These are phyloP conservation scores for Pleurotus platypus DNA, from an alignment of 768 basidiomycete species.

Conservation along the genomic window DNA sequence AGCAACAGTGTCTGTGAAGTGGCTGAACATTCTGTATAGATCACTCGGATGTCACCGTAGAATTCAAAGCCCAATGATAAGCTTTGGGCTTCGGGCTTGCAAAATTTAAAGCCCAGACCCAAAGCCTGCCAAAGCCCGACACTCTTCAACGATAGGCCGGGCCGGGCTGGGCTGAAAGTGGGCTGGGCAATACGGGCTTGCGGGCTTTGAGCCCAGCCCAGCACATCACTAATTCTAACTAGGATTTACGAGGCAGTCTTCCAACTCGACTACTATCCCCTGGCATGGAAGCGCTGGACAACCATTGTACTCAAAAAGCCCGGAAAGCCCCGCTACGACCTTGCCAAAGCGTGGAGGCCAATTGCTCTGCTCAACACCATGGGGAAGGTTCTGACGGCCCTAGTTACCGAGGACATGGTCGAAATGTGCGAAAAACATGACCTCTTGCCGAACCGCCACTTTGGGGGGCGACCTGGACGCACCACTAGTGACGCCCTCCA, in stretches of 20 bases:
- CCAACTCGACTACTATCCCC: slow-evolving; percentile 7
- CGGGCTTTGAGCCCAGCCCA: too few species aligned
- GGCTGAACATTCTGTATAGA: too few species aligned
- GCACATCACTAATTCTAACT: slow-evolving; percentile 3
- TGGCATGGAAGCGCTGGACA: slow-evolving; percentile 17
- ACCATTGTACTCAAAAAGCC: slow-evolving; percentile 32
- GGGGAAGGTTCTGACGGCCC: slow-evolving; percentile 22
- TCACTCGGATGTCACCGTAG: too few species aligned
- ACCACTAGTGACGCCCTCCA: slow-evolving; percentile 32
- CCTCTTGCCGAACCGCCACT: slow-evolving; percentile 31
- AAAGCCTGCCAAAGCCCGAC: too few species aligned
- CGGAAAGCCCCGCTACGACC: slow-evolving; percentile 26
- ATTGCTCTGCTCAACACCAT: slow-evolving; percentile 31
- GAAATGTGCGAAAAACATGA: slow-evolving; percentile 23
- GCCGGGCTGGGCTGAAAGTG: too few species aligned
- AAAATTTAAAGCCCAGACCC: too few species aligned
- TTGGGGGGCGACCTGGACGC: slow-evolving; percentile 34
- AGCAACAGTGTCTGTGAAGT: too few species aligned
- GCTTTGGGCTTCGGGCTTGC: too few species aligned
- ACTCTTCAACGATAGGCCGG: too few species aligned
- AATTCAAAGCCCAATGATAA: too few species aligned
- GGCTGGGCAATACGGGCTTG: too few species aligned
- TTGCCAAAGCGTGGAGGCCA: slow-evolving; percentile 29
- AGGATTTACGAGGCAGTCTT: slow-evolving; percentile 15
- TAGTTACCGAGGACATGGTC: slow-evolving; percentile 18